Evolutionary conservation across 2,329 filamentous ascomycete genomes (phyloP).

Genomic region (Curvularia lunata): DNA sequence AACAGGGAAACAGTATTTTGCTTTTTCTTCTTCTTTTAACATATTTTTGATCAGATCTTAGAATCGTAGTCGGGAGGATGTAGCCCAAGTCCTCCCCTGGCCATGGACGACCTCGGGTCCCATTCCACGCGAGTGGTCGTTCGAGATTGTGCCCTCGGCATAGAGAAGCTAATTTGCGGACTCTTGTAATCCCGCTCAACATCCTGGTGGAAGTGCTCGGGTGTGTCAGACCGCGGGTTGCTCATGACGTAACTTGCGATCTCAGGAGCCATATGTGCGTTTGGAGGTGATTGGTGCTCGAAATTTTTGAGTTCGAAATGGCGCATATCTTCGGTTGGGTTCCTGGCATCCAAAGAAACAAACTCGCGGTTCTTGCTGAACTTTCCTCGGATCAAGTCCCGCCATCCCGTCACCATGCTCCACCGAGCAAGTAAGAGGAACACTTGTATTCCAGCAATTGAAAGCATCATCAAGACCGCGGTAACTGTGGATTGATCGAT

Average conservation of each 20-base stretch:
- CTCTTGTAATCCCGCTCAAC: constrained; percentile 48
- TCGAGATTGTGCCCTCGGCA: constrained; percentile 48
- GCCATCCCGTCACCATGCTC: constrained; percentile 87
- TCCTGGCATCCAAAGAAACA: constrained; percentile 79
- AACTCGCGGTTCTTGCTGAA: constrained; percentile 74
- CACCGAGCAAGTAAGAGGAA: constrained; percentile 80
- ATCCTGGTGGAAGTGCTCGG: constrained; percentile 47
- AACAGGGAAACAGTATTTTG: constrained; percentile 1
- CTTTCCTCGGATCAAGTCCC: constrained; percentile 64
- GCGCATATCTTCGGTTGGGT: constrained; percentile 40
- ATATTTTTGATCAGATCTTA: constrained; percentile 35
- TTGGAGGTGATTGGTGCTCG: constrained; percentile 36
- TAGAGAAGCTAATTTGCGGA: constrained; percentile 51
- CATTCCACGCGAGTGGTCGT: constrained; percentile 39
- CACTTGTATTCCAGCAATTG: constrained; percentile 83
- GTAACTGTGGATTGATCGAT: constrained; percentile 78
- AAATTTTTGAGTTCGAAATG: constrained; percentile 48
- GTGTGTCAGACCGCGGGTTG: constrained; percentile 35
- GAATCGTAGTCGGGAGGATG: constrained; percentile 45
- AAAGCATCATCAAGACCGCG: constrained; percentile 81
- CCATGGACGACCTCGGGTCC: constrained; percentile 47
- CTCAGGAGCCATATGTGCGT: constrained; percentile 36
- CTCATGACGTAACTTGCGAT: constrained; percentile 27
- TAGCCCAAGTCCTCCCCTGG: constrained; percentile 49
- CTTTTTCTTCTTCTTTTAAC: constrained; percentile 1